phyloP scores from a whole-genome alignment of 371 early-diverging fungal genomes.

The Rhizopus arrhizus region DNA sequence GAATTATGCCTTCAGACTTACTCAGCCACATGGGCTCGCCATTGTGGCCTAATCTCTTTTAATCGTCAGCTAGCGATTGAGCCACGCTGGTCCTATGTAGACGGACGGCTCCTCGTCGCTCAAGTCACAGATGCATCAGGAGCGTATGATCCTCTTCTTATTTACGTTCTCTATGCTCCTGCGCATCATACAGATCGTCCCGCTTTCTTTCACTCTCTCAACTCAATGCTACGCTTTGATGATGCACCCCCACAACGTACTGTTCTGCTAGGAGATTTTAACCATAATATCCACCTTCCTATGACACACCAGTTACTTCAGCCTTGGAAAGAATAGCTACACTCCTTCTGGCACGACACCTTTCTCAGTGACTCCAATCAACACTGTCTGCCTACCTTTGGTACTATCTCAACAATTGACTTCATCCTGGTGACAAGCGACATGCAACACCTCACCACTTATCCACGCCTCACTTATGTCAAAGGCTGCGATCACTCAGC shows the following conservation, averaged over 20 bases:
- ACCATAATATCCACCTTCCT: not conserved
- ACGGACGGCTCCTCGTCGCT: not conserved
- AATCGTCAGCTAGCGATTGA: not conserved
- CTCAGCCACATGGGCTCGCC: constrained; percentile 1
- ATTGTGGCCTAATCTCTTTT: constrained; percentile 11
- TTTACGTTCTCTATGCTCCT: constrained; percentile 17
- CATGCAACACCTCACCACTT: not conserved
- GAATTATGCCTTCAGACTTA: not conserved
- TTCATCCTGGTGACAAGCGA: not conserved
- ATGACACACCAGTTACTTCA: not conserved
- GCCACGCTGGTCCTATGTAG: not conserved
- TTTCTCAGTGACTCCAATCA: not conserved
- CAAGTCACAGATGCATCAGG: not conserved
- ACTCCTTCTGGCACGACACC: not conserved
- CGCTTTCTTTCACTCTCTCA: not conserved
- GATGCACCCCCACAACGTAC: constrained; percentile 3
- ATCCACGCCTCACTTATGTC: not conserved
- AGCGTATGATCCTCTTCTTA: not conserved
- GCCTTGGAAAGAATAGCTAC: not conserved
- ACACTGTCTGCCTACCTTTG: not conserved
- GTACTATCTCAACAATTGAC: not conserved
- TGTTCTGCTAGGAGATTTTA: constrained; percentile 8
- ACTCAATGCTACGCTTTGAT: not conserved
- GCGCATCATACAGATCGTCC: not conserved
- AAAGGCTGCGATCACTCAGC: not conserved